These are phyloP conservation scores for Syzygium malaccense DNA, from an alignment of 441 rosid genomes.

Conservation along the genomic window DNA sequence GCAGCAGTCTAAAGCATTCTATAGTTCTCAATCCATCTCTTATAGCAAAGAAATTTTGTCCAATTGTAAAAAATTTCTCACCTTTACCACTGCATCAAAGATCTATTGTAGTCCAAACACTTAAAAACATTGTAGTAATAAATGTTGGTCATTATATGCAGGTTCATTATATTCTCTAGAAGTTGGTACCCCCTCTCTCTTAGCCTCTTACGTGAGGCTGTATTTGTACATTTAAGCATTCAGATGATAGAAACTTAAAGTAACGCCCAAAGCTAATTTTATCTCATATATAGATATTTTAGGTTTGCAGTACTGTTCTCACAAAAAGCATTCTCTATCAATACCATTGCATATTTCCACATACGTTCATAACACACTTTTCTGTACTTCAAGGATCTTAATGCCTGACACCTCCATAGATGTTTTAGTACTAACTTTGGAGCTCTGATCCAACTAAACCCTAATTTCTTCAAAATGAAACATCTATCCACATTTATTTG, in stretches of 20 bases:
- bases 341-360: background rate
- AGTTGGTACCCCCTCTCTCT: background rate
- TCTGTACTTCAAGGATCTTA: background rate
- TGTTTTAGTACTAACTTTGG: background rate
- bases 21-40: background rate
- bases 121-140: background rate
- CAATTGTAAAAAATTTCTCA: background rate
- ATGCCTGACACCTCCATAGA: background rate
- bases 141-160: background rate
- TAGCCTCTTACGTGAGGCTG: background rate
- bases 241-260: background rate
- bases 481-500: background rate
- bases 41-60: background rate
- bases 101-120: background rate
- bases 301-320: background rate
- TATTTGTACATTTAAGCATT: background rate
- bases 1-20: background rate
- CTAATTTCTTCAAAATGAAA: background rate
- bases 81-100: background rate
- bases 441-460: background rate
- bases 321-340: background rate
- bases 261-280: background rate
- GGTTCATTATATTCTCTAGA: background rate
- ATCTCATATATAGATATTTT: background rate
- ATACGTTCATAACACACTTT: background rate